Evolutionary conservation across 495 filamentous ascomycete genomes (phyloP), one percentile per base, ranked within the genome.

Genomic region (Neurospora tetrasperma): DNA sequence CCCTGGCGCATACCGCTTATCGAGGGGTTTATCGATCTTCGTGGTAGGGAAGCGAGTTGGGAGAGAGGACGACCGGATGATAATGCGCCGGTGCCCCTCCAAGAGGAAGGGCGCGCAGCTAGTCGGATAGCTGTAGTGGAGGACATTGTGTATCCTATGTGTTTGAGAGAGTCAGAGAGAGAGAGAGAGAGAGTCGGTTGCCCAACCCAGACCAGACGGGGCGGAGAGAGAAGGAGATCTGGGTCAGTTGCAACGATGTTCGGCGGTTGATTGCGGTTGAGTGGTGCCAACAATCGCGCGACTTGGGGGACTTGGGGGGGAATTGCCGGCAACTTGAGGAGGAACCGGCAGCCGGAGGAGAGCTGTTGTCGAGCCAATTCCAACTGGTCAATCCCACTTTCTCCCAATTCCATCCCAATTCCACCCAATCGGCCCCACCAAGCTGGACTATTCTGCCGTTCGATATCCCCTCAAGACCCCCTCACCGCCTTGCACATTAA

Each of bases 101-200:
- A 31, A 69, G 54, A 42, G 23, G 54, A 66, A 66, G 77, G 78
- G 59, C 78, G 79, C 73, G 73, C 78, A 71, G 78, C 79, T 38
- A 79, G 73, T 39, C 75, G 76, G 35, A 80, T 27, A 43, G 76
- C 78, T 76, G 76, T 71, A 69, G 73, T 74, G 62, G 78, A 69
- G 44, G 79, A 76, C 79, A 80, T 80, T 76, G 76, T 27, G 6
- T 62, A 27, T 27, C 5, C 12, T 38, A 38, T 38, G 48, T 31
- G 16, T 7, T 59, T 5, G 27, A 66, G 54, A 2, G 54, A 35
- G 12, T 62, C 35, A 38, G 35, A 38, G 35, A 38, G 4, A 38
- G 5, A 48, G 20, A 23, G n/a, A 48, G 46, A 23, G 20, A 54
- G 46, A 62, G 14, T 62, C 6, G 14, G 54, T 66, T 7, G 3